Evolutionary conservation across 2,329 filamentous ascomycete genomes (phyloP), one percentile per base, ranked within the genome.

Genomic region (Curvularia lunata): DNA sequence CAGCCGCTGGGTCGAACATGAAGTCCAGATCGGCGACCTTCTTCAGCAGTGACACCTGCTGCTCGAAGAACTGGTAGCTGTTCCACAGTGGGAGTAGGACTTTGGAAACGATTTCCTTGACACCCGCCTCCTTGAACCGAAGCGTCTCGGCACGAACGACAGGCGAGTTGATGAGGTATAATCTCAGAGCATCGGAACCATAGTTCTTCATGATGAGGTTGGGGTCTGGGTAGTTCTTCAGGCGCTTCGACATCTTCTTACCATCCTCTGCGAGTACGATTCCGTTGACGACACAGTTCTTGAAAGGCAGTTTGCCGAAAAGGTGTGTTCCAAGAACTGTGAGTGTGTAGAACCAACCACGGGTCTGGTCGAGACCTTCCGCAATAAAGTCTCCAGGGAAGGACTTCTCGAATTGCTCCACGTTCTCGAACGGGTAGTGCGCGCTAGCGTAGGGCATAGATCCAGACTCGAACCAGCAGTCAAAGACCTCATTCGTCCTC

Each of bases 191-290:
- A 79, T 98, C 94, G 1, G 92, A 93, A 19, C 94, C 94, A 74
- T 96, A 96, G 71, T 90, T 90, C 56, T 90, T 81, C 84, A 97
- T 95, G 65, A 98, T 86, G 50, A 92, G 81, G 55, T 82, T 82
- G 10, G 94, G 94, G 70, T 97, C 92, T 0, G 94, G 94, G 77
- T 97, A 98, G 78, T 98, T 98, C 81, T 97, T 96, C 56, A 97
- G 83, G 52, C 94, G 87, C 80, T 98, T 98, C 6, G 92, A 97
- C 94, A 98, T 98, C 83, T 98, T 98, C 83, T 97, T 97, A 54
- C 94, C 94, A 71, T 97, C 92, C 75, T 96, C 92, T 0, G 93
- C 93, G 40, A 97, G 84, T 4, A 97, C 92, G 62, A 97, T 95
- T 48, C 93, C 93, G 73, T 96, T 97, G 61, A 97, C 92, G n/a